phyloP scores from a whole-genome alignment of 768 basidiomycete genomes.

The Russula virescens region DNA sequence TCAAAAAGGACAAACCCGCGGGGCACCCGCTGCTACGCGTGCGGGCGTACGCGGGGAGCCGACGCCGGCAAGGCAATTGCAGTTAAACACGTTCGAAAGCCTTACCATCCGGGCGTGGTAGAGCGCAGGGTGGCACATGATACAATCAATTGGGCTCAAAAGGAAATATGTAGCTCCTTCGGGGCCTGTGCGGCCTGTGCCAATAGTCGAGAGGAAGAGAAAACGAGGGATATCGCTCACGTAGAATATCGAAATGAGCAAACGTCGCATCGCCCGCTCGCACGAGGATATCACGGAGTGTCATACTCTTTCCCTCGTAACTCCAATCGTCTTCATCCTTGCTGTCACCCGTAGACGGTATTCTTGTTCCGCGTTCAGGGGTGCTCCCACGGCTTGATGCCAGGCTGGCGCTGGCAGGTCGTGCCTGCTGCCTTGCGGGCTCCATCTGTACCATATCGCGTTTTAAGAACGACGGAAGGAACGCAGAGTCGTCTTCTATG shows the following conservation, averaged over 20 bases:
- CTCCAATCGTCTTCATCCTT: slow-evolving; percentile 30
- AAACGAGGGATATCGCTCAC: slow-evolving; percentile 24
- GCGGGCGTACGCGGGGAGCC: slow-evolving; percentile 20
- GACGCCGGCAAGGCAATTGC: background rate
- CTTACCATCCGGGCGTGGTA: slow-evolving; percentile 22
- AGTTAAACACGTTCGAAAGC: slow-evolving; percentile 14
- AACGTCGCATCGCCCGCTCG: slow-evolving; percentile 33
- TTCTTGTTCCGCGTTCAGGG: slow-evolving; percentile 15
- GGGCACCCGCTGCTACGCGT: slow-evolving; percentile 13
- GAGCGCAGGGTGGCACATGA: background rate
- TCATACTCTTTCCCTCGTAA: slow-evolving; percentile 43
- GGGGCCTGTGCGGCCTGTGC: slow-evolving; percentile 5
- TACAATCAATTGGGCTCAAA: slow-evolving; percentile 1
- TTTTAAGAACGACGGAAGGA: slow-evolving; percentile 20
- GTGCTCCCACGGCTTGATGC: slow-evolving; percentile 18
- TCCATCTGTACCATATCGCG: slow-evolving; percentile 18
- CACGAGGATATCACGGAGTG: slow-evolving; percentile 43
- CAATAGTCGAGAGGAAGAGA: background rate
- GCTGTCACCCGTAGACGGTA: slow-evolving; percentile 5
- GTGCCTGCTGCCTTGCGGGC: slow-evolving; percentile 5
- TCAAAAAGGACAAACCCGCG: slow-evolving; percentile 6
- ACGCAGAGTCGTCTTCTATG: slow-evolving; percentile 20
- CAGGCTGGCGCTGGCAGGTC: slow-evolving; percentile 9
- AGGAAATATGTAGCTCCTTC: slow-evolving; percentile 1
- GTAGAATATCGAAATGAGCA: slow-evolving; percentile 36